Evolutionary conservation across 2,329 filamentous ascomycete species (phyloP), one percentile per base, ranked within the genome.

Genomic region (Dryadomyces quercus-mongolicae): DNA sequence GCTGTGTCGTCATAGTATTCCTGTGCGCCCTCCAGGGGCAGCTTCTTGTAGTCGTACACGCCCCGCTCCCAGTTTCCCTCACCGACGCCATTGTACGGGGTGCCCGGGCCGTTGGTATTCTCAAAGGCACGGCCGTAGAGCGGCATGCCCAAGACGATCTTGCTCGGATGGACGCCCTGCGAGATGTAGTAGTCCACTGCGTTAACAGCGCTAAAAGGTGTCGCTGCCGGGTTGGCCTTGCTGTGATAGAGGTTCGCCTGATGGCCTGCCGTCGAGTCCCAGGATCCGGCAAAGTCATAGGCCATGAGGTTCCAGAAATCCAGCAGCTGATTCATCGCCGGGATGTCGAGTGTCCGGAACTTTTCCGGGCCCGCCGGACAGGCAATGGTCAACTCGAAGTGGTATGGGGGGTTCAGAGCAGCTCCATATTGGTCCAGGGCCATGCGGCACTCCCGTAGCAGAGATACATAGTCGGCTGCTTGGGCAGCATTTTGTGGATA

Each of bases 141-240:
- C 2, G 92, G 91, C 86, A 96, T 92, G 2, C 92, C 91, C 15
- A 96, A 68, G 3, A 95, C 86, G 53, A 97, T 80, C 70, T 95
- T 96, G 57, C 74, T 65, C 0, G 82, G 65, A 0, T 76, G 64
- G 0, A 96, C 82, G 7, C 84, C 84, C 13, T 78, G 75, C 1
- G 70, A 65, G 16, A 78, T 72, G 70, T 96, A 97, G 61, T 81
- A 76, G 13, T 81, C 71, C 7, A 97, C 71, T 0, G 91, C 90
- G 1, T 76, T 72, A 4, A 80, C 72, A 2, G 86, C 88, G 68
- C 80, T 88, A 71, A 91, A 95, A 0, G 90, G 90, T 0, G 92
- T 96, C 52, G 75, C 74, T 1, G 68, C 60, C 0, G 86, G 80
- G 63, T 82, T 78, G 7, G 70, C 63, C 12, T n/a, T 21, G 1